Evolutionary conservation across 73 alveolate species (phyloP), one percentile per base, ranked within the genome.

Genomic region (Paramecium octaurelia): DNA sequence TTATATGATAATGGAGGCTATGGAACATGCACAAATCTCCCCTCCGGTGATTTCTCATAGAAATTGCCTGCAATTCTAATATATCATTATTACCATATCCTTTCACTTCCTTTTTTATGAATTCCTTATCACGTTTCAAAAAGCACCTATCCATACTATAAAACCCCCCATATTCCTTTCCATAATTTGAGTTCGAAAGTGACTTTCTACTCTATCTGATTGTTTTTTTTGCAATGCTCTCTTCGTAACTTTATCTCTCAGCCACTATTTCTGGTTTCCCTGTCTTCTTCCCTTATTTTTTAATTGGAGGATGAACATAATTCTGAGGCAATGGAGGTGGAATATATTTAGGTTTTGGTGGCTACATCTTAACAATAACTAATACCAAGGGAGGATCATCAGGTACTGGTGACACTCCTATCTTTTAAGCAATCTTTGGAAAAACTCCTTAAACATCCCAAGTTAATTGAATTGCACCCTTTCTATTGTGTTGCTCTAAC

Each of bases 261-360:
- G 84, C 48, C 31, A 64, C 84, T 14, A 64, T 31, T 64, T 5
- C 11, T 31, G 84, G 84, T 64, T 64, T 64, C 31, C 84, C 84
- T 8, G 84, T 64, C 27, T 64, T 64, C 50, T 64, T 64, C 1
- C 84, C 84, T 64, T 64, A 11, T 27, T 64, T 64, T 31, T 34
- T 27, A 27, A 64, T 64, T 31, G 84, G 84, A 12, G 84, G 84
- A 64, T 40, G 84, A 64, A 64, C 84, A 27, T 64, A 64, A 34
- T 64, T 64, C 46, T 64, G 12, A 64, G 84, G 84, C 27, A 64
- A 34, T 64, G 84, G 46, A 14, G 84, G 84, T 64, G 84, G 84
- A 23, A 64, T 64, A 64, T 64, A 64, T 34, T 64, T 64, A 27
- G 84, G 84, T 64, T 64, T 64, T 31, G 84, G 84, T 23, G 84